These are phyloP conservation scores for Pseudoperonospora humuli DNA, from an alignment of 352 stramenopile species.

Conservation along the genomic window DNA sequence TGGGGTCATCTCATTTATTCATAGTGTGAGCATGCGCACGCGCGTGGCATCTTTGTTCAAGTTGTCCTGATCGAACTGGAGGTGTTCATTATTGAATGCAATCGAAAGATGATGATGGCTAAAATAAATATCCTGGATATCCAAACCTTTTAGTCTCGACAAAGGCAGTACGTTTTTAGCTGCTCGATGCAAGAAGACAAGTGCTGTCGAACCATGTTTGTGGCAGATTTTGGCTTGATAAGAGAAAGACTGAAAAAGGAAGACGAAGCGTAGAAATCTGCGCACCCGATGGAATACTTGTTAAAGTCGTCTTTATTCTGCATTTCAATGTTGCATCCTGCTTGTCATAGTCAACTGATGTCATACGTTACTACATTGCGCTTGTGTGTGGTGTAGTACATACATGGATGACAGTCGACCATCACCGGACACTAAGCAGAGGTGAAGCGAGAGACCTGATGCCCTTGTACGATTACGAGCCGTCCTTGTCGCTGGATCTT, in stretches of 20 bases:
- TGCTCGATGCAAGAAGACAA: not conserved
- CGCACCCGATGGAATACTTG: slow-evolving; percentile 11
- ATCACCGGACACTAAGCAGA: slow-evolving; percentile 10
- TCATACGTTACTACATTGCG: not conserved
- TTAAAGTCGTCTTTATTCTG: not conserved
- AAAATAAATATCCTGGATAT: not conserved
- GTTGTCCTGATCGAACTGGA: slow-evolving; percentile 52
- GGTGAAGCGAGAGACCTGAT: slow-evolving; percentile 23
- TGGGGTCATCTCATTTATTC: slow-evolving; percentile 78
- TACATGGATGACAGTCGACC: slow-evolving; percentile 21
- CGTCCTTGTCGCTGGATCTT: slow-evolving; percentile 27
- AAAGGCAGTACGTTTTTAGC: too few species aligned
- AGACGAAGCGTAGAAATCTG: slow-evolving; percentile 2
- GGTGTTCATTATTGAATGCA: slow-evolving; percentile 14
- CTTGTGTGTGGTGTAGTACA: slow-evolving; percentile 7
- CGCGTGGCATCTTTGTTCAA: slow-evolving; percentile 74
- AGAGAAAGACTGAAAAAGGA: slow-evolving; percentile 10
- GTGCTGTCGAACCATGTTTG: slow-evolving; percentile 1
- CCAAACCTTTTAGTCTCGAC: slow-evolving; percentile 13
- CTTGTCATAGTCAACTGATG: not conserved
- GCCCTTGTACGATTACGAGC: slow-evolving; percentile 33
- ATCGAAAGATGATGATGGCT: too few species aligned
- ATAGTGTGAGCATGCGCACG: slow-evolving; percentile 60
- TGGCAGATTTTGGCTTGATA: slow-evolving; percentile 10
- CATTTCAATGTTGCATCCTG: slow-evolving; percentile 4